A percentile compares a stretch with the other conserved stretches of the same genome.
Evolutionary conservation across 2,329 filamentous ascomycete genomes (phyloP).

Genomic region (Neoscytalidium dimidiatum): DNA sequence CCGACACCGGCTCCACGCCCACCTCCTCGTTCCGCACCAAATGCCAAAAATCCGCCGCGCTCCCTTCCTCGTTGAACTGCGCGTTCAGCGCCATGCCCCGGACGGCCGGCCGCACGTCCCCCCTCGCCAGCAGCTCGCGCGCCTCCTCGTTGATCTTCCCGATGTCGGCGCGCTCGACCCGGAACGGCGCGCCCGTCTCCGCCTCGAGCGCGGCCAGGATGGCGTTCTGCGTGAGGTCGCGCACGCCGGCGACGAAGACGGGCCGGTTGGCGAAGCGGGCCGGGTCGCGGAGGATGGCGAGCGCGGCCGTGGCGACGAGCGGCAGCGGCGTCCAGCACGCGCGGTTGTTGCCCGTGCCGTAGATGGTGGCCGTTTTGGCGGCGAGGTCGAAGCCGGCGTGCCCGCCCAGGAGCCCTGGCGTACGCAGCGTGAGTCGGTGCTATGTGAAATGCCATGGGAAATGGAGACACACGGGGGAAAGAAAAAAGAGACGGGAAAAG

Average conservation of each 20-base stretch:
- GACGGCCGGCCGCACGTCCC: constrained; percentile 31
- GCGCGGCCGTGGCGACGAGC: constrained; percentile 29
- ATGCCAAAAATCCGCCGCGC: constrained; percentile 28
- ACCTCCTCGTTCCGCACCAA: constrained; percentile 33
- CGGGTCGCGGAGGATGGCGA: constrained; percentile 34
- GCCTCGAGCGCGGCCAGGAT: constrained; percentile 30
- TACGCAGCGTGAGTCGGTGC: constrained; percentile 20
- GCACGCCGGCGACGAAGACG: constrained; percentile 32
- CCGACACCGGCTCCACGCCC: constrained; percentile 28
- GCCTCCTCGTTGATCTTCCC: constrained; percentile 32
- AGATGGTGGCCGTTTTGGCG: constrained; percentile 34
- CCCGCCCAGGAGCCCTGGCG: constrained; percentile 40
- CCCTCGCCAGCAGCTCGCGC: constrained; percentile 29
- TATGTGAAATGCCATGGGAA: not conserved
- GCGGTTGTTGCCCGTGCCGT: constrained; percentile 33
- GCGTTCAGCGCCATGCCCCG: constrained; percentile 32
- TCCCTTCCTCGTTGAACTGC: constrained; percentile 37
- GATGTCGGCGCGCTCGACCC: constrained; percentile 31
- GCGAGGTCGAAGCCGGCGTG: constrained; percentile 37
- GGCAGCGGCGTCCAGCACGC: constrained; percentile 36
- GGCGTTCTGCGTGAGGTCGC: constrained; percentile 29
- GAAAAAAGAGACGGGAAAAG: not conserved
- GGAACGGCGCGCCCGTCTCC: constrained; percentile 27
- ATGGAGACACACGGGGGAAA: not conserved
- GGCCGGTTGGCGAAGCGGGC: constrained; percentile 28